Conservation (phyloP, 1,284 basidiomycete genomes). For the Quambalaria eucalypti region DNA sequence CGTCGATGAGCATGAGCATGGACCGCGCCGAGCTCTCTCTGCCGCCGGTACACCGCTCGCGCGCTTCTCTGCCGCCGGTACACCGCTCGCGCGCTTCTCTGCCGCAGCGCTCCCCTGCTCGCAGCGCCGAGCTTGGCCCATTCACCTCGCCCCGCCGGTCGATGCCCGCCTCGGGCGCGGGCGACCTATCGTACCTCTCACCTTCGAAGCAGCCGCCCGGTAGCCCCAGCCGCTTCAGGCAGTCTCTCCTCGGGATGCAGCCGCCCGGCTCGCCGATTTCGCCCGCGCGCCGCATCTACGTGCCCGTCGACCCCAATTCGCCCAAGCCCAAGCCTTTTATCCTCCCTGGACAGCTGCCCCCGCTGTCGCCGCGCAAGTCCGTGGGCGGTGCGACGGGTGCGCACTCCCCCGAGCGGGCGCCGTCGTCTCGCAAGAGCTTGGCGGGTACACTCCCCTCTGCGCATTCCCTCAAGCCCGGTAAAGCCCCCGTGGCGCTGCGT, state of each 20-base stretch:
- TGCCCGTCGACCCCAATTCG: neutral
- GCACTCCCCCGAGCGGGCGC: neutral
- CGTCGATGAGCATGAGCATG: slow-evolving; percentile 1
- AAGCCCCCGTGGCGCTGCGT: slow-evolving; percentile 11
- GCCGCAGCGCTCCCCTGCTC: no score
- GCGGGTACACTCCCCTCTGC: neutral
- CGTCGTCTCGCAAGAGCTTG: neutral
- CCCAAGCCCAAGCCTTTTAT: no score
- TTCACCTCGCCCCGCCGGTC: no score
- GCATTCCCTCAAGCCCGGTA: slow-evolving; percentile 1
- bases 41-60: no score
- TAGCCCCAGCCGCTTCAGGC: slow-evolving; percentile 20
- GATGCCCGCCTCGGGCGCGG: no score
- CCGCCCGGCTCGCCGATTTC: slow-evolving; percentile 28
- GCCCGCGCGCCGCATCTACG: slow-evolving; percentile 19
- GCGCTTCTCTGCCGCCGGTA: no score
- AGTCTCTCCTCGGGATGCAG: slow-evolving; percentile 30
- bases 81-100: no score
- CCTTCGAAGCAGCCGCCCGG: slow-evolving; percentile 7
- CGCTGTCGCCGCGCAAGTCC: no score
- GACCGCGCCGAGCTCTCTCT: neutral
- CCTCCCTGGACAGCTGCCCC: no score
- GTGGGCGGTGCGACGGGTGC: no score
- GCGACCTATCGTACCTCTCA: no score
- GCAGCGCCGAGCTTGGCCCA: no score